These are phyloP conservation scores for Fusarium annulatum DNA, from an alignment of 2,329 filamentous ascomycete genomes.

Conservation along the genomic window DNA sequence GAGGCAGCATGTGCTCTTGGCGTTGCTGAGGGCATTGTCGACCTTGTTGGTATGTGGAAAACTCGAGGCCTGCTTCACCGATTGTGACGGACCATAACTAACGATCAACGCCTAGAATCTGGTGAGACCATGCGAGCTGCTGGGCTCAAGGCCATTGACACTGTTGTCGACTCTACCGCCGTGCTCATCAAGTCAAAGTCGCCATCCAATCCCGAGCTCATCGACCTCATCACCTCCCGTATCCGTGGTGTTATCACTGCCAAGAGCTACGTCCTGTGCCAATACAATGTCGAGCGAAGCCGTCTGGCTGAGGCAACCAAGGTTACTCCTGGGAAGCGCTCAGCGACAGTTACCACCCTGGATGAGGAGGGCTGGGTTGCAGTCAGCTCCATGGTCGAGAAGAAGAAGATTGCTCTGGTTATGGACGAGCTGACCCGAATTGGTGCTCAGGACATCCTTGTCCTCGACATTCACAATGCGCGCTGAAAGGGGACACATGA, in stretches of 20 bases:
- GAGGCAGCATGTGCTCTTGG: conserved; percentile 96
- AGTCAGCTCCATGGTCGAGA: conserved; percentile 93
- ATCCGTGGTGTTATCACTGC: conserved; percentile 96
- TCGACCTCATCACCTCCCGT: conserved; percentile 85
- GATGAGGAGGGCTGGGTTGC: conserved; percentile 94
- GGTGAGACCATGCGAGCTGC: conserved; percentile 98
- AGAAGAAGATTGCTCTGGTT: conserved; percentile 82
- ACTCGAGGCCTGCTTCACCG: not conserved
- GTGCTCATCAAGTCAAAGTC: conserved; percentile 92
- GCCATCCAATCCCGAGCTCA: conserved; percentile 81
- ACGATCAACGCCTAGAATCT: conserved; percentile 72
- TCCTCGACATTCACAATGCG: conserved; percentile 87
- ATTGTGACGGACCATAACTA: conserved; percentile 7
- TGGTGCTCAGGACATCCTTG: conserved; percentile 86
- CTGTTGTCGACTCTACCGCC: conserved; percentile 87
- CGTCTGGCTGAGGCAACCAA: conserved; percentile 74
- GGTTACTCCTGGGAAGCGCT: conserved; percentile 93
- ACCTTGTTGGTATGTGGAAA: conserved; percentile 86
- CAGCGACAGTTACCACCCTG: conserved; percentile 89
- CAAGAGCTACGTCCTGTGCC: conserved; percentile 92
- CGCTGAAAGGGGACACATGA: conserved; percentile 51
- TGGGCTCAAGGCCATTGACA: conserved; percentile 92
- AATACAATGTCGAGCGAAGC: conserved; percentile 88
- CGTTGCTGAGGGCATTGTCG: conserved; percentile 96
- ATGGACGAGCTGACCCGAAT: conserved; percentile 86